A percentile compares a stretch with the other conserved stretches of the same genome.
These are phyloP conservation scores for Pseudofabraea citricarpa DNA, from an alignment of 2,329 filamentous ascomycete genomes.

Conservation along the genomic window DNA sequence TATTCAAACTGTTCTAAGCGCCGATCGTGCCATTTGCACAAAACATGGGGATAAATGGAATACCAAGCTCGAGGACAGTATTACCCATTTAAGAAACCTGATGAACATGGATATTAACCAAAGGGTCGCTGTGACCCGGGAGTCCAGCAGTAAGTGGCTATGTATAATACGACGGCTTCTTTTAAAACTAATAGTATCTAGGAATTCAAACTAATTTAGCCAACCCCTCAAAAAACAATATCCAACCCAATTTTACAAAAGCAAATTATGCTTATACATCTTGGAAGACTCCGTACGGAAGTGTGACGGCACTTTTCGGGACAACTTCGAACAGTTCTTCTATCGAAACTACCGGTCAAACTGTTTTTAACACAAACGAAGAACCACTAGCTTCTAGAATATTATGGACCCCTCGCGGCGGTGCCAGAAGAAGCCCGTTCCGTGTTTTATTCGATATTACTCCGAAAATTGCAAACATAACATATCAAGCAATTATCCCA, in stretches of 20 bases:
- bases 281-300: slow-evolving; percentile 10
- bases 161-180: not conserved
- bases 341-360: not conserved
- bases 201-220: too few species aligned
- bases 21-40: not conserved
- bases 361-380: not conserved
- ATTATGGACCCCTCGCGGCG: slow-evolving; percentile 1
- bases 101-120: slow-evolving; percentile 10
- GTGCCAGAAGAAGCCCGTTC: not conserved
- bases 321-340: slow-evolving; percentile 1
- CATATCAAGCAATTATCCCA: slow-evolving; percentile 12
- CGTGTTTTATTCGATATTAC: slow-evolving; percentile 10
- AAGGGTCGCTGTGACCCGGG: not conserved
- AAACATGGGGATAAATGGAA: slow-evolving; percentile 1
- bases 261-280: not conserved
- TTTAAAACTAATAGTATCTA: not conserved
- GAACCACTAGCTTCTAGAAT: slow-evolving; percentile 5
- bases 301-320: slow-evolving; percentile 9
- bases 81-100: slow-evolving; percentile 10
- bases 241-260: not conserved
- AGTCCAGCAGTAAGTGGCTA: not conserved
- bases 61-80: slow-evolving; percentile 6
- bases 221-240: not conserved
- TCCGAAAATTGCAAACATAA: slow-evolving; percentile 9
- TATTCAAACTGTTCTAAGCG: slow-evolving; percentile 9